phyloP scores from a whole-genome alignment of 129 eudicot species.

The Flaveria robusta region DNA sequence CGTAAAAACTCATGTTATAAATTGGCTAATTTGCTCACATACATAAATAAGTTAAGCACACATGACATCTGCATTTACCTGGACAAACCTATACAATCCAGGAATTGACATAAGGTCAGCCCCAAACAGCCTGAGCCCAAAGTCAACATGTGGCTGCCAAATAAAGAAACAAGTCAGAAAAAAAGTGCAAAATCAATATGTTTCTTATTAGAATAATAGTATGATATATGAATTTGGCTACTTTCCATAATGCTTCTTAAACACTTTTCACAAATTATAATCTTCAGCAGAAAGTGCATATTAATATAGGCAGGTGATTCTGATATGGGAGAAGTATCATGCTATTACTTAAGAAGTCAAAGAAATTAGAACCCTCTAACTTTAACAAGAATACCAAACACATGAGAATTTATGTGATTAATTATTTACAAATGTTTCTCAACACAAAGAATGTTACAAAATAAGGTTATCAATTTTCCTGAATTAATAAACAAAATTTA shows the following conservation, averaged over 20 bases:
- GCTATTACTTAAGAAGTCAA: not conserved
- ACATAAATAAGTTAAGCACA: not conserved
- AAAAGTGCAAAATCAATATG: not conserved
- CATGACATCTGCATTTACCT: conserved; percentile 46
- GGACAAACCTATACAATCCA: conserved; percentile 85
- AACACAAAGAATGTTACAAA: not conserved
- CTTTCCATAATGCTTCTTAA: not conserved
- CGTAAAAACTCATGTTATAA: not conserved
- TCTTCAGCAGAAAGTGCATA: not conserved
- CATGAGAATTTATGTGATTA: conserved; percentile 2
- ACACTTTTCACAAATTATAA: not conserved
- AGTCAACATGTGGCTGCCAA: conserved; percentile 96
- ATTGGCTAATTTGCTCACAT: not conserved
- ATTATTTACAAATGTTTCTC: not conserved
- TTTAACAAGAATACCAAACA: not conserved
- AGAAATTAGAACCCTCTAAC: not conserved
- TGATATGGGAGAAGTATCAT: not conserved
- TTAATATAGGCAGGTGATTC: not conserved
- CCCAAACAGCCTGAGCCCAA: conserved; percentile 85
- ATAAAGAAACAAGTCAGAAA: not conserved
- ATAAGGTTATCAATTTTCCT: not conserved
- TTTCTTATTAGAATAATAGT: not conserved
- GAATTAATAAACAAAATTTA: not conserved
- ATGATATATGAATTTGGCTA: not conserved
- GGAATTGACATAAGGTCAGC: conserved; percentile 99